These are phyloP conservation scores for Tetrapisispora iriomotensis DNA, from an alignment of 805 yeast species.

Conservation along the genomic window DNA sequence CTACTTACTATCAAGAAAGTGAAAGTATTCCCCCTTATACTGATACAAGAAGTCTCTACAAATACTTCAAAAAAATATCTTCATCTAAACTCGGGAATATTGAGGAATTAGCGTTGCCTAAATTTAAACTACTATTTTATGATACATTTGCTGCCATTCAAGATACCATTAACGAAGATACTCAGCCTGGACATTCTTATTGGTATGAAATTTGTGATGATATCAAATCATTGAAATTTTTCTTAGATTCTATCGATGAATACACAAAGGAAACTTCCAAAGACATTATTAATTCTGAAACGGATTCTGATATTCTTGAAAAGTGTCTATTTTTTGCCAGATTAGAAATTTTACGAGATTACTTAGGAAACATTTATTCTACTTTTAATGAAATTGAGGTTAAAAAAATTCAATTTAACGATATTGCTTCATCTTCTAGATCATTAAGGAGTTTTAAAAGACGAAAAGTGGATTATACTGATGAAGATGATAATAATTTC, in stretches of 20 bases:
- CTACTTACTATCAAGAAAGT: constrained; percentile 3
- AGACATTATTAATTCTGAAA: neutral
- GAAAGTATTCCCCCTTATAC: neutral
- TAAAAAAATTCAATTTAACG: constrained; percentile 49
- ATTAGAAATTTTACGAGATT: constrained; percentile 12
- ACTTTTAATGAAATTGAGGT: constrained; percentile 56
- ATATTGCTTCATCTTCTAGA: constrained; percentile 21
- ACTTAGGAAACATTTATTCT: constrained; percentile 9
- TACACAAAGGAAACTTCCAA: constrained; percentile 1
- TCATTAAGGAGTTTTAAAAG: constrained; percentile 24
- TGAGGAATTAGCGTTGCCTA: constrained; percentile 7
- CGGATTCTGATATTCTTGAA: neutral
- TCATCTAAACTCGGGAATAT: constrained; percentile 13
- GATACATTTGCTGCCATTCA: constrained; percentile 16
- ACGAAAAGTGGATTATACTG: constrained; percentile 12
- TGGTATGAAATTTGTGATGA: constrained; percentile 23
- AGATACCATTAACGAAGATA: constrained; percentile 7
- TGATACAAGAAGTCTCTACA: constrained; percentile 10
- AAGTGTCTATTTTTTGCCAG: constrained; percentile 4
- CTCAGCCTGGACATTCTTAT: constrained; percentile 8
- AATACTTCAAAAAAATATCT: constrained; percentile 9
- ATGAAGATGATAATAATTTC: constrained; percentile 10
- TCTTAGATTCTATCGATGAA: constrained; percentile 7
- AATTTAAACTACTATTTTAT: constrained; percentile 18
- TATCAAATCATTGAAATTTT: constrained; percentile 11